These are phyloP conservation scores for Isatis tinctoria DNA, from an alignment of 345 rosid species.

Conservation along the genomic window DNA sequence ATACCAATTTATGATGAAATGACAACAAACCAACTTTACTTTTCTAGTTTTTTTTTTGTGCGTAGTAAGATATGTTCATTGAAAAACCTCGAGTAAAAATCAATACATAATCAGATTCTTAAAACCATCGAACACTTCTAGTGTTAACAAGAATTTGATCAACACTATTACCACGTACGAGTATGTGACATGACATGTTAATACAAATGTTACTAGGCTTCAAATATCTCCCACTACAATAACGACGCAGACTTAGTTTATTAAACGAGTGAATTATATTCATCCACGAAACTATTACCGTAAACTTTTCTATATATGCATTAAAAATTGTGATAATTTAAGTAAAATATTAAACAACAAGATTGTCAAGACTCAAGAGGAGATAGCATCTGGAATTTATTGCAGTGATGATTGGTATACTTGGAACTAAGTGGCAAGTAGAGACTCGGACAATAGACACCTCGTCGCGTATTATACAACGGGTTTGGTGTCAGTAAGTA, in stretches of 20 bases:
- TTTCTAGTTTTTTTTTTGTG: background rate
- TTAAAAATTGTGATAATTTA: background rate
- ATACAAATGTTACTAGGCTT: background rate
- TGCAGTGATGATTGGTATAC: background rate
- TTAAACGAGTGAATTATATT: no score
- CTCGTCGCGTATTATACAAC: background rate
- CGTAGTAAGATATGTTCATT: background rate
- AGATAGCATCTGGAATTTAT: background rate
- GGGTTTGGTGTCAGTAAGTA: background rate
- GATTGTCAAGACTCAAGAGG: background rate
- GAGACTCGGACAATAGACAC: background rate
- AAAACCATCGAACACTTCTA: no score
- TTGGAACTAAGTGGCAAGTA: background rate
- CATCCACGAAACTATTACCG: no score
- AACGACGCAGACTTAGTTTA: no score
- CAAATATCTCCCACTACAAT: no score
- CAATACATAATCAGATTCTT: background rate
- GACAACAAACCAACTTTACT: slow-evolving; percentile 14
- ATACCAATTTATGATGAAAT: slow-evolving; percentile 15
- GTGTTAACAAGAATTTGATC: background rate
- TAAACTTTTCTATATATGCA: background rate
- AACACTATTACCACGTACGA: background rate
- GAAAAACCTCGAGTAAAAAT: background rate
- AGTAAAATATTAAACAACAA: background rate
- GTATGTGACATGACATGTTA: background rate